Evolutionary conservation across 768 basidiomycete genomes (phyloP).

Genomic region (Podaxis rugospora): DNA sequence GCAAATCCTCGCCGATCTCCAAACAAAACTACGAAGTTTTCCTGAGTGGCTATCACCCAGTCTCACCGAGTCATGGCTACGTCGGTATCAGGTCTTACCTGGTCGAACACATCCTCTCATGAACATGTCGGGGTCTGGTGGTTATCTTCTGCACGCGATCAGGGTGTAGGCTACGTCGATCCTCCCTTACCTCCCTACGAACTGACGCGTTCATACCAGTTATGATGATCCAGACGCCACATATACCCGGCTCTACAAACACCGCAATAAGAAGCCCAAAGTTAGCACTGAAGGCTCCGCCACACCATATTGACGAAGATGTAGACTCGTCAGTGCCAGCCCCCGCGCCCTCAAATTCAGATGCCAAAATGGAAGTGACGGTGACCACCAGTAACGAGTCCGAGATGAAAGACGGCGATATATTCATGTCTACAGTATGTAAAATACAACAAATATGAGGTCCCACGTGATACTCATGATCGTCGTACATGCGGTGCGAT

Average conservation of each 20-base stretch:
- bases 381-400: neutral
- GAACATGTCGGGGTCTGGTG: slow-evolving; percentile 85
- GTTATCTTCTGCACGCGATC: slow-evolving; percentile 80
- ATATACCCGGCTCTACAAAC: slow-evolving; percentile 46
- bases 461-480: neutral
- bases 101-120: slow-evolving; percentile 95
- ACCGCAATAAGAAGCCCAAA: slow-evolving; percentile 34
- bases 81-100: slow-evolving; percentile 91
- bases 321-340: neutral
- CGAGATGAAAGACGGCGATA: neutral
- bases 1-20: slow-evolving; percentile 74
- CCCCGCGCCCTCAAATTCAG: neutral
- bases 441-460: neutral
- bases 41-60: slow-evolving; percentile 73
- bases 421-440: neutral
- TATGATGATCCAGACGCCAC: slow-evolving; percentile 64
- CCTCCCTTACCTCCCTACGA: neutral
- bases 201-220: slow-evolving; percentile 26
- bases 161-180: slow-evolving; percentile 60
- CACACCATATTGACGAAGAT: slow-evolving; percentile 1
- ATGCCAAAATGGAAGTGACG: neutral
- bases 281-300: slow-evolving; percentile 11
- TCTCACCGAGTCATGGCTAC: slow-evolving; percentile 82
- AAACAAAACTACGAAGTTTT: slow-evolving; percentile 60
- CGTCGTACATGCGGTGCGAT: neutral